A percentile compares a stretch with the other conserved stretches of the same genome.
Evolutionary conservation across 148 eudicot species (phyloP).

Genomic region (Rhododendron mucronatum): DNA sequence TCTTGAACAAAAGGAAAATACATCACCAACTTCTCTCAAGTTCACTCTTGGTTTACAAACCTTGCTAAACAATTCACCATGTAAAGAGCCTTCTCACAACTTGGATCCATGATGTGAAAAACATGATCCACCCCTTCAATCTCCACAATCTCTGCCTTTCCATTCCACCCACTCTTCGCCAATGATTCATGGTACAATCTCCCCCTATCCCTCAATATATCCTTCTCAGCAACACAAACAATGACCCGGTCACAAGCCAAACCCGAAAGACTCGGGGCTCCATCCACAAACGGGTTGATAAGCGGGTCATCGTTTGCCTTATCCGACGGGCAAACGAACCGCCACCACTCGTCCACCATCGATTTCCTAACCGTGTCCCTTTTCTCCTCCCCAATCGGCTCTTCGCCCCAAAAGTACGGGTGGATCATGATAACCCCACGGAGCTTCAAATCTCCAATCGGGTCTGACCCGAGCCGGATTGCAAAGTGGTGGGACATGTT

Average conservation of each 20-base stretch:
- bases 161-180: conserved; percentile 23
- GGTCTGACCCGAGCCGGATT: conserved; percentile 14
- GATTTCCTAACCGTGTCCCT: conserved; percentile 21
- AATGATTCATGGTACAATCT: conserved; percentile 20
- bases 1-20: neutral
- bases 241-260: conserved; percentile 19
- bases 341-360: conserved; percentile 43
- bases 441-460: conserved; percentile 5
- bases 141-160: conserved; percentile 21
- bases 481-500: conserved; percentile 27
- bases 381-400: conserved; percentile 32
- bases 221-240: conserved; percentile 36
- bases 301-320: conserved; percentile 33
- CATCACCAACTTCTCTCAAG: neutral
- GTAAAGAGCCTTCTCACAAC: conserved; percentile 24
- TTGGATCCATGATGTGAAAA: conserved; percentile 35
- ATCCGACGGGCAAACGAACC: conserved; percentile 32
- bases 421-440: conserved; percentile 28
- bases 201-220: conserved; percentile 32
- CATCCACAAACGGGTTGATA: conserved; percentile 33
- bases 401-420: conserved; percentile 40
- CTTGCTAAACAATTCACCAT: conserved; percentile 19
- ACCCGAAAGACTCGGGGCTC: conserved; percentile 12
- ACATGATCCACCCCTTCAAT: conserved; percentile 37
- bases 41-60: conserved; percentile 21